Evolutionary conservation across 805 yeast genomes (phyloP), one percentile per base, ranked within the genome.

Genomic region (Schwanniomyces yamadae): DNA sequence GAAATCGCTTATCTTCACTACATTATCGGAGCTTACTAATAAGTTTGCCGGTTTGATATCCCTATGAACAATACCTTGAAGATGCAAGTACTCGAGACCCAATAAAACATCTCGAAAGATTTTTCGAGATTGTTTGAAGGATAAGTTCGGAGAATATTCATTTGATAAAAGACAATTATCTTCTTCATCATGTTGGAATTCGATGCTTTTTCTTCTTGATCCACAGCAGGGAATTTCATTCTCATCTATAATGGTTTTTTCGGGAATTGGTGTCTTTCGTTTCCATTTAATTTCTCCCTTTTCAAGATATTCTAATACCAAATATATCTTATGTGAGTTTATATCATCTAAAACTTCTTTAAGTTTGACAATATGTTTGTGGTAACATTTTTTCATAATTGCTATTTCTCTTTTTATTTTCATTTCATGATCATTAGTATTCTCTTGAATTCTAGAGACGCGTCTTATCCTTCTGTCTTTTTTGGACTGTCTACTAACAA

Each of bases 11-110:
- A 91, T 93, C 61, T 93, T 93, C 17, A 90, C 96, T 6, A 73
- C 69, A 36, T 82, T 78, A 46, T 84, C 82, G 11, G 73, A 63
- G 19, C 84, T 71, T 2, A 89, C 79, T 38, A 91, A 70, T 40
- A 91, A 59, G 55, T 91, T 91, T 2, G 98, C 95, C 2, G 99
- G 98, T 57, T 91, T 91, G 40, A 91, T 90, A 60, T 91, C 99
- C 45, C 99, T 75, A 62, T 91, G 99, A 12, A 91, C 84, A 29
- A 90, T 86, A 2, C 95, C 95, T 56, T 86, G 95, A 48, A 78
- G 68, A 63, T 93, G 98, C 46, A 91, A 62, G 57, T 90, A 93
- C 59, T 91, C 98, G 23, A 93, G 66, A 0, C 98, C 99, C 22
- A 82, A 63, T 1, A 89, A 73, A 11, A 90, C 93, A 47, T 91